Percentiles rank a stretch among this genome's conserved stretches.
These are phyloP conservation scores for Aspergillus fumigatus DNA, from an alignment of 2,329 filamentous ascomycete genomes.

Conservation along the genomic window DNA sequence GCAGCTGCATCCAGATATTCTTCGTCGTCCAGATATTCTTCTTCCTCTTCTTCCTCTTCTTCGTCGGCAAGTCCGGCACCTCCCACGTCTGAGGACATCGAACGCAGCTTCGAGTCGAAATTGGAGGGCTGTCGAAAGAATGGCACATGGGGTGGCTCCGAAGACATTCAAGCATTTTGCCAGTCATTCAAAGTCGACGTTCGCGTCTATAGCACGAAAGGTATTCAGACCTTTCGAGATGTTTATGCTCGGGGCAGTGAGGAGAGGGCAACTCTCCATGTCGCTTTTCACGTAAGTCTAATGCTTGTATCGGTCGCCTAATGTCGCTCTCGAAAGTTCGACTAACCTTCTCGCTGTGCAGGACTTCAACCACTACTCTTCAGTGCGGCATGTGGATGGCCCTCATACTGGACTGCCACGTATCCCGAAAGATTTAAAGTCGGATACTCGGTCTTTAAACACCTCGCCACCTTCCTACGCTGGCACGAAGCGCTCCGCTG, in stretches of 20 bases:
- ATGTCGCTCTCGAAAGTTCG: background rate
- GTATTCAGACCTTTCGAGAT: slow-evolving; percentile 43
- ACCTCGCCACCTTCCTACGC: background rate
- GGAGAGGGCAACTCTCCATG: slow-evolving; percentile 45
- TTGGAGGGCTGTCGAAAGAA: slow-evolving; percentile 56
- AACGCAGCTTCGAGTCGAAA: slow-evolving; percentile 56
- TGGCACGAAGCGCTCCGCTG: background rate
- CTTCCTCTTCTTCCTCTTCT: slow-evolving; percentile 39
- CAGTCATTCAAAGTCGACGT: slow-evolving; percentile 59
- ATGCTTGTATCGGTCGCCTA: background rate
- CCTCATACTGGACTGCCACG: slow-evolving; percentile 54
- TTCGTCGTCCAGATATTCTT: slow-evolving; percentile 46
- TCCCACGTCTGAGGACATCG: slow-evolving; percentile 49
- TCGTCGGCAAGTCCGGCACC: slow-evolving; percentile 40
- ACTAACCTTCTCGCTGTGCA: slow-evolving; percentile 21
- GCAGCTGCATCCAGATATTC: slow-evolving; percentile 44
- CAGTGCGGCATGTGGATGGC: slow-evolving; percentile 57
- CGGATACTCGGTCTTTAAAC: slow-evolving; percentile 39
- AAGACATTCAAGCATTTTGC: slow-evolving; percentile 64
- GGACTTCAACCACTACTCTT: slow-evolving; percentile 64
- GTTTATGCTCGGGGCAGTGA: slow-evolving; percentile 37
- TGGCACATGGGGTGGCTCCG: slow-evolving; percentile 62
- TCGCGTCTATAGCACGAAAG: slow-evolving; percentile 50
- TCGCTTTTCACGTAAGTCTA: slow-evolving; percentile 58
- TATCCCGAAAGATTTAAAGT: slow-evolving; percentile 28